Conservation (phyloP, 1,139 yeast genomes). For the Suhomyces guaymorum region DNA sequence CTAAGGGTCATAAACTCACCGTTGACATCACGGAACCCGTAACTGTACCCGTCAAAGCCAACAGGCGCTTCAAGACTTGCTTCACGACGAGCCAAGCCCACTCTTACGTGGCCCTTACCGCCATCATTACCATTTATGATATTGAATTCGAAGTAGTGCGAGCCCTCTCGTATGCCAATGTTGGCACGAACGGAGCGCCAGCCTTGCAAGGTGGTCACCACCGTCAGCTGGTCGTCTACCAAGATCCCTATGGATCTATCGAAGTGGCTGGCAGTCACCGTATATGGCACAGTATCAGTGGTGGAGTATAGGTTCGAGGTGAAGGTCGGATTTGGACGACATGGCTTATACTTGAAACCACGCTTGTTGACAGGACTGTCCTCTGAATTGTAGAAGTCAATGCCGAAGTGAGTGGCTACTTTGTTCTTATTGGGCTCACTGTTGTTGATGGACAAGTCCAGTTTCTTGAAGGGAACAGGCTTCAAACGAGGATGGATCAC, state of each 20-base stretch:
- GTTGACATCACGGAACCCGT: constrained; percentile 80
- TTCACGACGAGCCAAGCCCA: constrained; percentile 83
- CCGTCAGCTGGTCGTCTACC: constrained; percentile 42
- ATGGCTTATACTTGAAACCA: constrained; percentile 80
- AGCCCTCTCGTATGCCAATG: constrained; percentile 76
- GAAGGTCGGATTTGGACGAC: constrained; percentile 69
- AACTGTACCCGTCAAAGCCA: constrained; percentile 93
- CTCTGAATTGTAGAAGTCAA: constrained; percentile 52
- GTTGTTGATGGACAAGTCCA: constrained; percentile 25
- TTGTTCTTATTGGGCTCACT: constrained; percentile 7
- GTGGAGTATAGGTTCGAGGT: constrained; percentile 66
- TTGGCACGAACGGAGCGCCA: constrained; percentile 83
- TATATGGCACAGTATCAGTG: constrained; percentile 71
- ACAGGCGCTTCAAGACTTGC: constrained; percentile 93
- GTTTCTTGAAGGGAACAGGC: constrained; percentile 44
- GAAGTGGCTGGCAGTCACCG: constrained; percentile 63
- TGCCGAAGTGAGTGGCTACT: constrained; percentile 17
- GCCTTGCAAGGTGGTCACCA: constrained; percentile 62
- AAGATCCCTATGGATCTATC: constrained; percentile 69
- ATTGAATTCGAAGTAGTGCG: constrained; percentile 74
- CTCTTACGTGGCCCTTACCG: constrained; percentile 61
- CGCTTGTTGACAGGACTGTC: constrained; percentile 80
- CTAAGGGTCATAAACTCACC: constrained; percentile 80
- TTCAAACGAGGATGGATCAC: constrained; percentile 46
- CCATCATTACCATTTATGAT: constrained; percentile 47